Evolutionary conservation across 73 alveolate species (phyloP), one percentile per base, ranked within the genome.

Genomic region (Durusdinium trenchii): DNA sequence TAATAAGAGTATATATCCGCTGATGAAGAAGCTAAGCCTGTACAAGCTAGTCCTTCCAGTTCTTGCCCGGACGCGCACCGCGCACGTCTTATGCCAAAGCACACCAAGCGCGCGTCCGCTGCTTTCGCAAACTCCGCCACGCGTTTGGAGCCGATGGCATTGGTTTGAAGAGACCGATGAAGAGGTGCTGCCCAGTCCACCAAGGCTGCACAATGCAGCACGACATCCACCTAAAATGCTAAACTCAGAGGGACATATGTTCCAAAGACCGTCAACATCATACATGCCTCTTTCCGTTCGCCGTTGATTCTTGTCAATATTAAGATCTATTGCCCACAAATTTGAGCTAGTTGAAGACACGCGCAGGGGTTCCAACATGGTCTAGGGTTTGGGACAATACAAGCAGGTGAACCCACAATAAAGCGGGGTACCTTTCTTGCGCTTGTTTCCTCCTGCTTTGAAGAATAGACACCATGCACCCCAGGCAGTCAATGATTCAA

Each of bases 151-250:
- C 86, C 86, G 38, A 75, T 6, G 54, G 86, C 86, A 38, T 75
- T 75, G 86, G 46, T 35, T 12, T 2, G 38, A 2, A 75, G 50
- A 32, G 86, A 75, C 38, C 52, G 86, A 32, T 75, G 86, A 26
- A 75, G 86, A 26, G 86, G 86, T 38, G 86, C 86, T 6, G 54
- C 86, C 86, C 86, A 75, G 52, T 75, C 86, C 52, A 75, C 86
- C 50, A 75, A 38, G 46, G 86, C 86, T 10, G 81, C 81, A 32
- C 81, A 67, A 42, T 67, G 81, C 81, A 67, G 36, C 45, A 67
- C 42, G 43, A 67, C 42, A 6, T 67, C 64, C 81, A 67, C 73
- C 30, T 23, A 2, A 60, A 32, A 23, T 60, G 73, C 73, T 23
- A 23, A 60, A 60, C 73, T 32, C 30, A 2, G 0, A 32, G 73